Percentiles rank a stretch among this genome's conserved stretches.
Conservation (phyloP, 2,329 filamentous ascomycete species). For the Pyrenophora seminiperda region DNA sequence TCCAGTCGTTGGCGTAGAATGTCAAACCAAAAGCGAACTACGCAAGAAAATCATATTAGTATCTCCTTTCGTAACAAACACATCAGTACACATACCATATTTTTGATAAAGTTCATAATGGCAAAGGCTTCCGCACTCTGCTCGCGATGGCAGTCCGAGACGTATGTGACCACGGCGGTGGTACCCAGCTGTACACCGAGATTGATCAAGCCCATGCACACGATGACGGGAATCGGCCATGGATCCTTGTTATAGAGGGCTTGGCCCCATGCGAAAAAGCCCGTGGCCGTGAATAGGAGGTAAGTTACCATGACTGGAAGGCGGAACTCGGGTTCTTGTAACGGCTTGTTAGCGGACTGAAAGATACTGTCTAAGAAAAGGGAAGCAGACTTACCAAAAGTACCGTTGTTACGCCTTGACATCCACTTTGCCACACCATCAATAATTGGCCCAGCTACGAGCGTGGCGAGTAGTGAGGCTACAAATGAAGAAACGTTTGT, state of each 20-base stretch:
- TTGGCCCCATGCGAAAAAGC: slow-evolving; percentile 35
- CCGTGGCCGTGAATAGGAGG: slow-evolving; percentile 26
- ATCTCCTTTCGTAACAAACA: too few species aligned
- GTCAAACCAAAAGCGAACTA: slow-evolving; percentile 31
- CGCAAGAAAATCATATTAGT: too few species aligned
- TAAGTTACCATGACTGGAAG: slow-evolving; percentile 32
- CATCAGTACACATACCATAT: slow-evolving; percentile 8
- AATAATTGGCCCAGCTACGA: slow-evolving; percentile 25
- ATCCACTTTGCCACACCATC: slow-evolving; percentile 32
- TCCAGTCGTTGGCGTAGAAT: slow-evolving; percentile 33
- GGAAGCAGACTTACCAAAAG: slow-evolving; percentile 24
- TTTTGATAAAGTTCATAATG: slow-evolving; percentile 36
- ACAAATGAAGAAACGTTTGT: slow-evolving; percentile 34
- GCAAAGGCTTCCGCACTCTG: slow-evolving; percentile 33
- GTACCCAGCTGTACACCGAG: slow-evolving; percentile 31
- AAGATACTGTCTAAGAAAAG: neutral
- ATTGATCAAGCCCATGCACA: slow-evolving; percentile 35
- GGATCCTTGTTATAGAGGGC: slow-evolving; percentile 24
- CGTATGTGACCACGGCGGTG: slow-evolving; percentile 31
- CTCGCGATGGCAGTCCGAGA: slow-evolving; percentile 32
- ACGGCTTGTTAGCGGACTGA: neutral
- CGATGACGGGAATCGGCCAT: slow-evolving; percentile 34
- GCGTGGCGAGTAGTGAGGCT: slow-evolving; percentile 26
- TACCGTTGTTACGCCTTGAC: slow-evolving; percentile 30
- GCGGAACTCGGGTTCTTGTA: slow-evolving; percentile 33